Percentiles rank a stretch among this genome's conserved stretches.
These are phyloP conservation scores for Huiozyma naganishii DNA, from an alignment of 805 yeast species.

Conservation along the genomic window DNA sequence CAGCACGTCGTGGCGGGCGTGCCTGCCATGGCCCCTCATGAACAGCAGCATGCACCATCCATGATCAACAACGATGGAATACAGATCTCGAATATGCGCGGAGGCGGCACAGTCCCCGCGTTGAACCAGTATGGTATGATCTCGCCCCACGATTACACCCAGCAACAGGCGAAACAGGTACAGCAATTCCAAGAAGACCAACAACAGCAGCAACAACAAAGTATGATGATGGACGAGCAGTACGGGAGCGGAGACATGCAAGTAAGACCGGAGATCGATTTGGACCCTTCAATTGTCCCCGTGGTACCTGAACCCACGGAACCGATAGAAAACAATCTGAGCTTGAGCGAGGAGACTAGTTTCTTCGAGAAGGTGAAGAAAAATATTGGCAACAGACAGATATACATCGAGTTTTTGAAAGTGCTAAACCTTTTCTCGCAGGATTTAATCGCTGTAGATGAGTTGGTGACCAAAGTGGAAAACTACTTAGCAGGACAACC, in stretches of 20 bases:
- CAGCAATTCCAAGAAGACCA: conserved; percentile 2
- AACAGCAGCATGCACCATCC: conserved; percentile 2
- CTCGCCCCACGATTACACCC: conserved; percentile 7
- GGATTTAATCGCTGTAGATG: conserved; percentile 74
- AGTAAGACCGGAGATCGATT: conserved; percentile 32
- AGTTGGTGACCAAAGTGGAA: conserved; percentile 74
- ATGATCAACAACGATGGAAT: neutral
- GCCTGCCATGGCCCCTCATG: conserved; percentile 20
- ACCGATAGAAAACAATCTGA: conserved; percentile 44
- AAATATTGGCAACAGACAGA: conserved; percentile 76
- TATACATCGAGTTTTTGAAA: conserved; percentile 87
- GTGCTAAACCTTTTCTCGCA: conserved; percentile 79
- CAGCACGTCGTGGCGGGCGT: conserved; percentile 14
- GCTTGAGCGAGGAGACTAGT: conserved; percentile 70
- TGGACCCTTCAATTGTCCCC: conserved; percentile 65
- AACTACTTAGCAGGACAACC: conserved; percentile 72
- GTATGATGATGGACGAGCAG: conserved; percentile 5
- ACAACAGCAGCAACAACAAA: conserved; percentile 15
- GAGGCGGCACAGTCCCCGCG: conserved; percentile 22
- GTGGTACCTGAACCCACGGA: conserved; percentile 76
- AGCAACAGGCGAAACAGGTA: neutral
- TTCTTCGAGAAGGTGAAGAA: conserved; percentile 91
- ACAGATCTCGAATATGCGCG: conserved; percentile 9
- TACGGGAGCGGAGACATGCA: conserved; percentile 11
- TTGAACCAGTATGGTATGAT: conserved; percentile 22